A percentile compares a stretch with the other conserved stretches of the same genome.
Evolutionary conservation across 106 monocot species (phyloP).

Genomic region (Acorus calamus): DNA sequence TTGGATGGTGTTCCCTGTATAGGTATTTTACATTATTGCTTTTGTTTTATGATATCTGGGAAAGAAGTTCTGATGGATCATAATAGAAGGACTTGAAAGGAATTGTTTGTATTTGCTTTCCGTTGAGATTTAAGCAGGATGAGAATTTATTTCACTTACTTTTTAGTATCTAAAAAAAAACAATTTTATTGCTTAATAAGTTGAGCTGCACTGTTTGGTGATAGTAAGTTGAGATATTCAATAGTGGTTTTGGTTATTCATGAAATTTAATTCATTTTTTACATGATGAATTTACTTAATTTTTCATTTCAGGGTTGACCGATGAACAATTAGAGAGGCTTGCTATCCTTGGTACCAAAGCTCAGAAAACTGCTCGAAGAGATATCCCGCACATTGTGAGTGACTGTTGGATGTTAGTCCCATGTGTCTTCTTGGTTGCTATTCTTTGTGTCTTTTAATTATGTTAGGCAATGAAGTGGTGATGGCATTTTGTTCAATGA

Average conservation of each 20-base stretch:
- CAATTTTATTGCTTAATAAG: no score
- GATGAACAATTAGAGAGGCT: constrained; percentile 75
- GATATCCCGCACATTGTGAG: constrained; percentile 90
- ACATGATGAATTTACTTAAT: not conserved
- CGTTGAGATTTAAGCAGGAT: not conserved
- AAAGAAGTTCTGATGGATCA: not conserved
- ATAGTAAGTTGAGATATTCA: no score
- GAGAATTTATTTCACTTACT: no score
- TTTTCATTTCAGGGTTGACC: constrained; percentile 35
- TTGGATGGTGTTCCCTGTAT: constrained; percentile 76
- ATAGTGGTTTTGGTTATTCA: no score
- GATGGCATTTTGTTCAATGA: not conserved
- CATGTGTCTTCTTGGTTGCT: not conserved
- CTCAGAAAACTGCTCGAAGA: constrained; percentile 85
- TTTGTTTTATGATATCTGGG: not conserved
- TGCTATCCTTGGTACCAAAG: constrained; percentile 67
- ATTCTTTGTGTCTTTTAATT: not conserved
- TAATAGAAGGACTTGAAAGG: no score
- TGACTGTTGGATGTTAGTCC: not conserved
- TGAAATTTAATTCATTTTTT: no score
- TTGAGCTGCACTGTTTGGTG: no score
- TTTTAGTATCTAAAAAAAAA: no score
- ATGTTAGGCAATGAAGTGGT: not conserved
- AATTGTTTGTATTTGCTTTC: not conserved
- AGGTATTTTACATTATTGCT: constrained; percentile 33